Base-by-base conservation (phyloP, 2,329 filamentous ascomycete genomes). In the Aspergillus sp. region DNA sequence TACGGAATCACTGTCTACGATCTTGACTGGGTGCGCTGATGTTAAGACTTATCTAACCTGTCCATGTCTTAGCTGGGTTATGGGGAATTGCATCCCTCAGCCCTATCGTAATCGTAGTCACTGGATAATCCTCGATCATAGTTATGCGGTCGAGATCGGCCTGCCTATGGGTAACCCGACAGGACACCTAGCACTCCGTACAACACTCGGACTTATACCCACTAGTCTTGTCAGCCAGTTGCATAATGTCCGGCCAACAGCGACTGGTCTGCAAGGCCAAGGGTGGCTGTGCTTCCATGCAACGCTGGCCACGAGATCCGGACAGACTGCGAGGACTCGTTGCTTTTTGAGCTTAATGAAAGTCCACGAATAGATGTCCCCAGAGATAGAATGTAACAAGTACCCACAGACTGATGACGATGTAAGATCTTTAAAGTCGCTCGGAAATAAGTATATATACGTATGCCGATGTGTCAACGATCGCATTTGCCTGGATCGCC, bases 1-100 rank as follows among this genome's bases (percentile, higher is more conserved):
- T 63, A 63, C 58, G 63, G 56, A 57, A 59, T 59, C 55, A 32
- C 7, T 52, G 49, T 58, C 58, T 36, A 36, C 32, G 32, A 36
- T 29, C 18, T 46, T 46, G 42, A n/a, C 42, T 20, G 10, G 14
- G 26, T 47, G 32, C 45, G 20, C 47, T 50, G 54, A 39, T 49
- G 26, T 2, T 7, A 29, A 6, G 26, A 29, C 26, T 29, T 29
- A 9, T 29, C 26, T 29, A 9, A 29, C 6, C 26, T 29, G 7
- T 29, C 26, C 26, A 29, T 20, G 16, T 56, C 26, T n/a, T 50
- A 47, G 49, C 18, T 42, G 6, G 22, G 22, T 22, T 22, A 22
- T 22, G 22, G 22, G 49, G 36, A 39, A 18, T 29, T 39, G 49
- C 18, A 47, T 47, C 7, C 14, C 42, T 47, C 45, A 16, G 22